Conservation (phyloP, 2,329 filamentous ascomycete species). For the Nigrospora oryzae region DNA sequence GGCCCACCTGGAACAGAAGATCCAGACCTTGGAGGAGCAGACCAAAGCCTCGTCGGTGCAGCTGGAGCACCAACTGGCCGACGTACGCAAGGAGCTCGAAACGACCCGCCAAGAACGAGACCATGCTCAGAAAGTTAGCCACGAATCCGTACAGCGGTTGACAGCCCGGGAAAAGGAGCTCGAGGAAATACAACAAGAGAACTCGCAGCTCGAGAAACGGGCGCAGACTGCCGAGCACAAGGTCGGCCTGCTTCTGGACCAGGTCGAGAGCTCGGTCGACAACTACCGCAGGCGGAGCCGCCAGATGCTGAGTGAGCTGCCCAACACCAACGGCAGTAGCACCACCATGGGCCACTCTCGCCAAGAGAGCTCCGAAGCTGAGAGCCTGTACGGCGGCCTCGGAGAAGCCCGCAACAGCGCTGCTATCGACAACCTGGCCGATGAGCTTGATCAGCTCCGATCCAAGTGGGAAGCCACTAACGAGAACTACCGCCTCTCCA, state of each 20-base stretch:
- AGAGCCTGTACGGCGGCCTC: slow-evolving; percentile 54
- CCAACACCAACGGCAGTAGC: slow-evolving; percentile 16
- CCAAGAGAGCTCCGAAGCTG: slow-evolving; percentile 49
- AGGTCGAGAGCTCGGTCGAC: slow-evolving; percentile 88
- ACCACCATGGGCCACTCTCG: slow-evolving; percentile 32
- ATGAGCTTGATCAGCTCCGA: slow-evolving; percentile 82
- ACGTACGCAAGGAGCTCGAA: slow-evolving; percentile 62
- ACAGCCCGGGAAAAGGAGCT: slow-evolving; percentile 56
- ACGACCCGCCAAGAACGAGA: slow-evolving; percentile 62
- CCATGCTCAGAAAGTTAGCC: slow-evolving; percentile 37
- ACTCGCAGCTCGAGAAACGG: slow-evolving; percentile 70
- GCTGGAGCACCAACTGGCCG: slow-evolving; percentile 63
- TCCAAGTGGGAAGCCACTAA: slow-evolving; percentile 94
- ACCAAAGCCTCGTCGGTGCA: slow-evolving; percentile 56
- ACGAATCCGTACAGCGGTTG: slow-evolving; percentile 51
- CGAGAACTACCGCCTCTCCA: slow-evolving; percentile 87
- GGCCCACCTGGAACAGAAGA: slow-evolving; percentile 54
- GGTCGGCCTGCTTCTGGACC: slow-evolving; percentile 85
- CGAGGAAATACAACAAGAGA: slow-evolving; percentile 76
- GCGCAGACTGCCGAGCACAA: slow-evolving; percentile 88
- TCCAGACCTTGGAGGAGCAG: slow-evolving; percentile 61
- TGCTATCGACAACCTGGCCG: slow-evolving; percentile 84
- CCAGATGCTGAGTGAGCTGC: slow-evolving; percentile 37
- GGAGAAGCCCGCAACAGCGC: slow-evolving; percentile 49
- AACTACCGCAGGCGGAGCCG: slow-evolving; percentile 79